Evolutionary conservation across 768 basidiomycete species (phyloP).

Genomic region (Cystoderma amianthinum): DNA sequence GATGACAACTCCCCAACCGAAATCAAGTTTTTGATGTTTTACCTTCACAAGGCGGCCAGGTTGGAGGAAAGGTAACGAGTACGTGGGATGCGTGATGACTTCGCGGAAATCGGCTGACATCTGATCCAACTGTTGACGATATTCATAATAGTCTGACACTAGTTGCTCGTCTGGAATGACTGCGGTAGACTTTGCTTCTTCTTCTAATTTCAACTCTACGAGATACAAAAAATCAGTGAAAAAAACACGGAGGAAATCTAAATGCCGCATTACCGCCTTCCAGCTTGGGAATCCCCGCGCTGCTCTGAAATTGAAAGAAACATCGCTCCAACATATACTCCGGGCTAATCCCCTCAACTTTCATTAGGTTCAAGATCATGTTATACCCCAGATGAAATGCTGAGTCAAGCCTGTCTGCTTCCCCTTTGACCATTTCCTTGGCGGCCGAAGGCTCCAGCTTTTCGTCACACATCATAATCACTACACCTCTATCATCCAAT

Average conservation of each 20-base stretch:
- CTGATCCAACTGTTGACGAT: constrained; percentile 88
- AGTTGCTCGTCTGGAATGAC: constrained; percentile 79
- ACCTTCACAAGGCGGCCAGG: constrained; percentile 89
- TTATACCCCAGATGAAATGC: constrained; percentile 99
- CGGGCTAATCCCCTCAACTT: constrained; percentile 96
- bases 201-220: constrained; percentile 70
- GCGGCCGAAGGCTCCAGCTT: constrained; percentile 90
- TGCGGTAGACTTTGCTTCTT: constrained; percentile 55
- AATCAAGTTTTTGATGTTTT: constrained; percentile 80
- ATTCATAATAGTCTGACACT: constrained; percentile 88
- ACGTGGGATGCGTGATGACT: constrained; percentile 92
- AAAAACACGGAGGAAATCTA: no score
- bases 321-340: constrained; percentile 97
- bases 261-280: constrained; percentile 83
- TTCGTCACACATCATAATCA: constrained; percentile 99
- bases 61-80: constrained; percentile 91
- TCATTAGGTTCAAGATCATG: constrained; percentile 97
- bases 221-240: neutral
- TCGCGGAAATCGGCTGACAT: constrained; percentile 84
- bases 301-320: constrained; percentile 99
- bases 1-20: constrained; percentile 94
- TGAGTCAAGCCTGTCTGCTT: constrained; percentile 94
- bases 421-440: constrained; percentile 96
- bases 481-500: constrained; percentile 96
- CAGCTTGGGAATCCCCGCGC: constrained; percentile 76